Base-by-base conservation (phyloP, 331 rosid species). In the Ulmus americana region DNA sequence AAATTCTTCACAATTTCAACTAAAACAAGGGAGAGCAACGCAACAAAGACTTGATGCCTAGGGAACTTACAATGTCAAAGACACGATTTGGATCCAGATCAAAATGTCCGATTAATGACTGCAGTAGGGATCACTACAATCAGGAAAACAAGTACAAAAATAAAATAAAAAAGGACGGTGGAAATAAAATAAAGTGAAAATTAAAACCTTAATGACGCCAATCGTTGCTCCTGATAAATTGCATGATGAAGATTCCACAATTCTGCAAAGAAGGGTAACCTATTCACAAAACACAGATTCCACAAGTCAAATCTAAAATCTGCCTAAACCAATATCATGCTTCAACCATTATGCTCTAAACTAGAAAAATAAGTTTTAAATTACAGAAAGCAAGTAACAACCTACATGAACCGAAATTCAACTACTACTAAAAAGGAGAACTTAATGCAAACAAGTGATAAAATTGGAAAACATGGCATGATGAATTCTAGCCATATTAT, bases 61-160 rank as follows among this genome's bases (percentile, higher is more conserved):
- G 11, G 53, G 47, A 64, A 82, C 98, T 82, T 85, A 92, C 98
- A 48, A 92, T 89, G 84, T 89, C 98, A 72, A 92, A 92, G 20
- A 90, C 97, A 35, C 96, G 98, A 77, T 92, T 92, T 69, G 98
- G 98, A 64, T 92, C 98, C 84, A 92, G 76, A 82, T 92, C 98
- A 67, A 92, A 92, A 78, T 92, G 98, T 74, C 98, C 98, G 75
- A 92, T 92, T 70, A 92, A 74, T 39, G 98, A 92, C 98, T 92
- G 98, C 95, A 87, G 35, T 28, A 28, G 47, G 77, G 55, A 67
- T 59, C 51, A 75, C 56, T 28, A 39, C 56, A 63, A 51, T 83
- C 77, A 89, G 85, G 38, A 78, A 45, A 70, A 70, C n/a, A 63
- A 52, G 61, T 45, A 76, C 7, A 13, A 52, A 28, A 16, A 35